Percentiles rank a stretch among this genome's conserved stretches.
These are phyloP conservation scores for Fusarium nematophilum DNA, from an alignment of 2,329 filamentous ascomycete genomes.

Conservation along the genomic window DNA sequence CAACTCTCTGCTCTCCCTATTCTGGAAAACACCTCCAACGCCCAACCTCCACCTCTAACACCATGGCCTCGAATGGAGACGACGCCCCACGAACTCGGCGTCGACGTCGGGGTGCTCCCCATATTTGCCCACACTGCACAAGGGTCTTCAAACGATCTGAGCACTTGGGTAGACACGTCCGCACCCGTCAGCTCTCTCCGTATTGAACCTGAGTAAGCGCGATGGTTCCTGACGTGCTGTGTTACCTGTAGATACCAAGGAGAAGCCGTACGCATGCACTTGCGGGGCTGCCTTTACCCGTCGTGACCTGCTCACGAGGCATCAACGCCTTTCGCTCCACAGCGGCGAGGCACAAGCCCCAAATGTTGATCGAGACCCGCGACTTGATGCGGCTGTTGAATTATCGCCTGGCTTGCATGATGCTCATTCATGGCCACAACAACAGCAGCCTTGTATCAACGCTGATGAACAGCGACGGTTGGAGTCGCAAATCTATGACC, in stretches of 20 bases:
- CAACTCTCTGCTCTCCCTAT: constrained; percentile 18
- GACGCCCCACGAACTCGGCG: constrained; percentile 4
- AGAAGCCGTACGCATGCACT: constrained; percentile 58
- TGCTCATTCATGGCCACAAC: constrained; percentile 11
- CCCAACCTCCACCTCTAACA: constrained; percentile 12
- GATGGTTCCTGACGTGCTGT: neutral
- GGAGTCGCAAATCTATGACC: too few relatives aligned
- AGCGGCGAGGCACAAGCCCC: constrained; percentile 40
- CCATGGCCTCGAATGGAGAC: constrained; percentile 10
- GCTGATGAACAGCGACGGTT: neutral
- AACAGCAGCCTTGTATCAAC: neutral
- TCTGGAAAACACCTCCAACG: neutral
- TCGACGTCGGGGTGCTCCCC: constrained; percentile 31
- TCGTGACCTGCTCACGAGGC: constrained; percentile 57
- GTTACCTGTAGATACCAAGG: constrained; percentile 55
- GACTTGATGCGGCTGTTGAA: constrained; percentile 2
- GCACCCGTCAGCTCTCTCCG: constrained; percentile 54
- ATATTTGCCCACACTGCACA: constrained; percentile 55
- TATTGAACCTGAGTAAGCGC: neutral
- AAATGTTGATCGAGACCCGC: constrained; percentile 42
- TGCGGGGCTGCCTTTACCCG: constrained; percentile 59
- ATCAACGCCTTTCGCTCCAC: constrained; percentile 54
- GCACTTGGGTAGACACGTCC: constrained; percentile 58
- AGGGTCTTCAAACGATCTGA: constrained; percentile 59
- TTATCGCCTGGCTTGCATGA: constrained; percentile 9